Evolutionary conservation across 805 yeast species (phyloP), one percentile per base, ranked within the genome.

Genomic region (Ogataea naganishii): DNA sequence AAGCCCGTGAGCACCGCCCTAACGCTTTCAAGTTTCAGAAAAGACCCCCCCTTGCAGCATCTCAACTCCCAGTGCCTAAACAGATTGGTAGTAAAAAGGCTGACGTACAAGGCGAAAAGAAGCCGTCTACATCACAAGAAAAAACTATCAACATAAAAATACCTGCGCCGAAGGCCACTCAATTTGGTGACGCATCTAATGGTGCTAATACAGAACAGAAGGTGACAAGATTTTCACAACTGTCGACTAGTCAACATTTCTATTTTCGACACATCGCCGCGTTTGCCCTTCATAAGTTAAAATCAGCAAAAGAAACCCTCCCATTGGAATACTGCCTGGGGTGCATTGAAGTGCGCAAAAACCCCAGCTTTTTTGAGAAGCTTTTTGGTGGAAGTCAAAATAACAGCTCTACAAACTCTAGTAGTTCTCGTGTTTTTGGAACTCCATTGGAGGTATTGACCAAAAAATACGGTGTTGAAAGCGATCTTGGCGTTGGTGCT

Each of bases 1-100:
- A 89, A 53, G 95, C 97, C 0, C 66, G 96, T 39, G 95, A 84
- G 37, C 80, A 82, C 47, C 69, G 95, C 34, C 96, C 96, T 2
- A 86, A 86, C 53, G 95, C 96, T 0, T 88, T 80, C 57, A 77
- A 80, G 35, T 94, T 81, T 54, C 88, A 81, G 47, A 75, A 74
- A 26, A 41, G 57, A 30, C 36, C 44, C 16, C 49, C 43, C 28
- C 41, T 51, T 15, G 40, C 50, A 1, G 35, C 49, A 38, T 63
- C 36, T 38, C 63, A 48, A 51, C 58, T 52, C 9, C 60, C 61
- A 1, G 44, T 43, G n/a, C 45, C 60, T 1, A 51, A 51, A 27
- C 40, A 49, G 3, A 52, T 55, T 12, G 35, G 40, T 17, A 35
- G 40, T 9, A 43, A 38, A 26, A 16, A 33, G 24, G 18, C 18